Base-by-base conservation (phyloP, 495 filamentous ascomycete species). In the Chaetomidium leptoderma region DNA sequence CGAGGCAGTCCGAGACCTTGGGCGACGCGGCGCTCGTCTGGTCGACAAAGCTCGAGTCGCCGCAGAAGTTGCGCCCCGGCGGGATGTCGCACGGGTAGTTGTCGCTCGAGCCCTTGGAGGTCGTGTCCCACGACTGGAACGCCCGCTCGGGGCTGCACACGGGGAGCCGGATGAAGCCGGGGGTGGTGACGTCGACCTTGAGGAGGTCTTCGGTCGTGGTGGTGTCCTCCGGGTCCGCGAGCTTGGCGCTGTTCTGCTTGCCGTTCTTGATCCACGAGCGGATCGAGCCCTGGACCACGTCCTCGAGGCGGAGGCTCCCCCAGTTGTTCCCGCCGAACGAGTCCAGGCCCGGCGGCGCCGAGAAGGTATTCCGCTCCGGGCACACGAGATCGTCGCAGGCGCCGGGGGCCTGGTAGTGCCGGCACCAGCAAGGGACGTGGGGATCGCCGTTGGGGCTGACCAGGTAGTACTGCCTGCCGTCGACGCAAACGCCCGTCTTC, bases 131-230 rank as follows among this genome's bases (percentile, higher is more conserved):
- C 23, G 64, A 46, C 11, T 47, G 29, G 35, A 55, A 65, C 24
- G 66, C 66, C 11, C 37, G 11, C 36, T 67, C 61, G 32, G 60
- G 29, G 29, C 63, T 67, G 59, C 72, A 73, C 0, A 72, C 68
- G 30, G 73, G 70, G 3, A 76, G 48, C 1, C 60, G 60, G 29
- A 74, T 60, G 58, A 60, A 69, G 36, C 65, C 66, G 6, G 70
- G 62, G 0, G 62, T 64, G 17, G 64, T 70, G 49, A 70, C 46
- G 50, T 72, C 62, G 29, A 19, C 8, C 32, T 65, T 56, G 23
- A 45, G n/a, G 16, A 72, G 60, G 23, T 62, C 56, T 3, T 65
- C 27, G 33, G 61, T 14, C 32, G 58, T 63, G 33, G 26, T 58
- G 8, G 39, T 8, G 54, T 66, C 45, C 40, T 23, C 27, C 6